Base-by-base conservation (phyloP, 2,329 filamentous ascomycete species). In the Bipolaris bicolor region DNA sequence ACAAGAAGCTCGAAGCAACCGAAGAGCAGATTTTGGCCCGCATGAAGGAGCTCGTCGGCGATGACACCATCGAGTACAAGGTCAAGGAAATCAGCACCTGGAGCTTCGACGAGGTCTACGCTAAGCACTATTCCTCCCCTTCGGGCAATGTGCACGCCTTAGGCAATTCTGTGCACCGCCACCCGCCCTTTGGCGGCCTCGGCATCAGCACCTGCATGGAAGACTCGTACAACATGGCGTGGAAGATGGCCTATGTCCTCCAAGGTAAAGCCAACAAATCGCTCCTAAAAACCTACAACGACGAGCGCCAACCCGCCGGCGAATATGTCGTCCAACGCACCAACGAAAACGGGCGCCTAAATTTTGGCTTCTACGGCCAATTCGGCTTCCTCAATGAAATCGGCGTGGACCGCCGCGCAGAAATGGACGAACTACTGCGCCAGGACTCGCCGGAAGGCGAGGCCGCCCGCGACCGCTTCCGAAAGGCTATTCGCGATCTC, bases 171-270 rank as follows among this genome's bases (percentile, higher is more conserved):
- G 45, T 49, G 3, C 78, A 81, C 59, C 80, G 79, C 1, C 79
- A 81, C 63, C 76, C 71, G 29, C 85, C 85, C 34, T 88, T 88
- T 65, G 85, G 84, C 0, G 86, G 85, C 1, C 86, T 88, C 65
- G 87, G 87, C 10, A 89, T 89, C 85, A 90, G 89, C 65, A 82
- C 88, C 2, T 83, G 80, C 31, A 87, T 90, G 82, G 85, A 88
- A 65, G 87, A 90, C 67, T 74, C 78, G 10, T 84, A 79, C 69
- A 84, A 83, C 60, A 73, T 84, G 1, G 81, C 78, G 20, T 84
- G 82, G 82, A 84, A 84, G 64, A 68, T 84, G 5, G 26, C 55
- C 9, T 37, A 34, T 20, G 55, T 52, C 7, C 18, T 52, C 26
- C 16, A 48, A n/a, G 49, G 43, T 18, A 47, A 48, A 15, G 54